Evolutionary conservation across 2,329 filamentous ascomycete genomes (phyloP), one percentile per base, ranked within the genome.

Genomic region (Chaetomium olivaceum): DNA sequence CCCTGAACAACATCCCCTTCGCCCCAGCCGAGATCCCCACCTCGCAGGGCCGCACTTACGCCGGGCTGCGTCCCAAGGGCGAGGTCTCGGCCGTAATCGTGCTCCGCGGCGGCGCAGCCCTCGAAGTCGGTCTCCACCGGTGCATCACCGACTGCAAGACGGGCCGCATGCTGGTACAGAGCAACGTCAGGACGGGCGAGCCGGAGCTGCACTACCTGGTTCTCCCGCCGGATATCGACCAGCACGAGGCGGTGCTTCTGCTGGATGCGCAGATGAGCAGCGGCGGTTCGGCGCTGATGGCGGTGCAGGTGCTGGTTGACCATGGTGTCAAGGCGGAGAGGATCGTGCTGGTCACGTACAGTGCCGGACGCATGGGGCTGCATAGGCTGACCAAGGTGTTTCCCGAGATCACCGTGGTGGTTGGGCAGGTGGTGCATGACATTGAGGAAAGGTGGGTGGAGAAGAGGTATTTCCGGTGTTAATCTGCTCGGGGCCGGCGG

Each of bases 221-320:
- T 69, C 81, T 99, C 3, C 91, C 92, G 0, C 81, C 85, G 2
- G 85, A 92, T 67, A 91, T 98, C 63, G 80, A 85, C 66, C 77
- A 85, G 51, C 91, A 97, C 74, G 89, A 91, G 70, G 90, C 90
- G 58, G 92, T 99, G 21, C 81, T 99, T 67, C 82, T 99, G 8
- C 81, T 98, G 23, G 95, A 98, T 77, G 89, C 93, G 16, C 95
- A 99, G 76, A 97, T 98, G 91, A 92, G 92, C 29, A 93, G 90
- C 67, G 95, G 95, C 52, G 94, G 93, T 43, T 86, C 87, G 19
- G 87, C 87, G 1, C 80, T 99, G 65, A 99, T 99, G 95, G 93
- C 95, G 0, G 93, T 98, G 51, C 91, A 95, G 74, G 92, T 98
- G n/a, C 81, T 99, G 61, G 88, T 97, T 19, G 95, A 99, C 76